Conservation (phyloP, 495 filamentous ascomycete species). For the Neurospora discreta region DNA sequence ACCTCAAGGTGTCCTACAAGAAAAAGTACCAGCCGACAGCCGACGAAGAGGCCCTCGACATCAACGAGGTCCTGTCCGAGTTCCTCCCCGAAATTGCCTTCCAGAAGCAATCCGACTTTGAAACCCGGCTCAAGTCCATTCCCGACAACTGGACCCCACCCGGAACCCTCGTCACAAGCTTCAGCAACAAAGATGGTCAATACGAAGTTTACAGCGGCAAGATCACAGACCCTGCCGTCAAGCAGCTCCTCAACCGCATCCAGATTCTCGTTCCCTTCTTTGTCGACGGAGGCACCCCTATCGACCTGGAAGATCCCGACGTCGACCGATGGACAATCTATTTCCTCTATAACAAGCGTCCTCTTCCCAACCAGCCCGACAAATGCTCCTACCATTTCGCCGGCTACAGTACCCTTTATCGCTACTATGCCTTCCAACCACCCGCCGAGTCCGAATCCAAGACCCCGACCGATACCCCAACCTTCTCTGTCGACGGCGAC, state of each 20-base stretch:
- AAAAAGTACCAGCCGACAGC: constrained; percentile 65
- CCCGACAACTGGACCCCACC: constrained; percentile 50
- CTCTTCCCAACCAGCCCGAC: constrained; percentile 28
- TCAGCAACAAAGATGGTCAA: constrained; percentile 22
- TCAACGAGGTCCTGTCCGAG: constrained; percentile 51
- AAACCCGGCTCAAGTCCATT: constrained; percentile 42
- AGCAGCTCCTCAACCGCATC: constrained; percentile 58
- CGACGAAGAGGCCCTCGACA: constrained; percentile 56
- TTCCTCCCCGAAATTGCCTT: constrained; percentile 62
- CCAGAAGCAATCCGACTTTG: constrained; percentile 45
- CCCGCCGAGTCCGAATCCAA: neutral
- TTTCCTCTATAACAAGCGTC: constrained; percentile 63
- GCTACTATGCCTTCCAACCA: constrained; percentile 52
- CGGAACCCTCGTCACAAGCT: constrained; percentile 34
- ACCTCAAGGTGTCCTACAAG: constrained; percentile 57
- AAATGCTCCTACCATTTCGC: constrained; percentile 58
- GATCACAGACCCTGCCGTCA: constrained; percentile 42
- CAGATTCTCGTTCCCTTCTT: constrained; percentile 78
- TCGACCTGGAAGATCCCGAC: constrained; percentile 62
- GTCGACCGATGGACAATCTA: constrained; percentile 80
- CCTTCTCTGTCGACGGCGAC: constrained; percentile 10
- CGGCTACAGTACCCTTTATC: constrained; percentile 81
- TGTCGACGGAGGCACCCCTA: constrained; percentile 76
- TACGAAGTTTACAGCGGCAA: constrained; percentile 45
- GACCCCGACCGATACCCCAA: constrained; percentile 12